Evolutionary conservation across 2,329 filamentous ascomycete genomes (phyloP).

Genomic region (Cercospora sp.): DNA sequence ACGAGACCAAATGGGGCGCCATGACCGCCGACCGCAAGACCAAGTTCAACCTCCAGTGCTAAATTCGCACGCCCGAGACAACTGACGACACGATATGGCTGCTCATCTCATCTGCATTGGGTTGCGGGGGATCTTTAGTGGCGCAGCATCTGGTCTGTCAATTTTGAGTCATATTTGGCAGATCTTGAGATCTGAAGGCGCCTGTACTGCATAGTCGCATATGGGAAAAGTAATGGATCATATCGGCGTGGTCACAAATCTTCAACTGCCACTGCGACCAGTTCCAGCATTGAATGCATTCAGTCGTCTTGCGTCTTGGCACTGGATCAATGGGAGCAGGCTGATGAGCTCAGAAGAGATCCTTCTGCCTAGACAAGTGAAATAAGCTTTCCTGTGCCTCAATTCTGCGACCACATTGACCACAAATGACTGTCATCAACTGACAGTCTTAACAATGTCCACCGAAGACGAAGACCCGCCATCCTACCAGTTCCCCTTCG

Average conservation of each 20-base stretch:
- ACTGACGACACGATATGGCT: not conserved
- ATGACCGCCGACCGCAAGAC: conserved; percentile 52
- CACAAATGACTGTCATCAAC: too few relatives aligned
- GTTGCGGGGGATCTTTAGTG: not conserved
- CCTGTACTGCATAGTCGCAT: conserved; percentile 5
- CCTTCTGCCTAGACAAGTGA: too few relatives aligned
- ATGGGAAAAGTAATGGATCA: conserved; percentile 12
- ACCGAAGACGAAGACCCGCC: too few relatives aligned
- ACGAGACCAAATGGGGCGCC: conserved; percentile 70
- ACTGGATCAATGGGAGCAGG: too few relatives aligned
- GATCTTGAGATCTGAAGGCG: not conserved
- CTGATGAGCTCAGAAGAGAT: too few relatives aligned
- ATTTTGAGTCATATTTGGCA: not conserved
- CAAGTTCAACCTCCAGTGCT: conserved; percentile 30
- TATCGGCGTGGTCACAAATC: not conserved
- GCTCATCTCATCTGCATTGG: not conserved
- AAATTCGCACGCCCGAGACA: conserved; percentile 2
- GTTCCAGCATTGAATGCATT: too few relatives aligned
- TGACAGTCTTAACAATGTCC: too few relatives aligned
- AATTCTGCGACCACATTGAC: too few relatives aligned
- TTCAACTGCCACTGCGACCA: too few relatives aligned
- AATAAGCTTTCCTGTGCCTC: too few relatives aligned
- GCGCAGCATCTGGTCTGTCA: conserved; percentile 6
- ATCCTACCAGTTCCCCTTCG: too few relatives aligned
- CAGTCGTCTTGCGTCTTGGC: not conserved